These are phyloP conservation scores for Colletotrichum shisoi DNA, from an alignment of 2,329 filamentous ascomycete genomes.

Conservation along the genomic window DNA sequence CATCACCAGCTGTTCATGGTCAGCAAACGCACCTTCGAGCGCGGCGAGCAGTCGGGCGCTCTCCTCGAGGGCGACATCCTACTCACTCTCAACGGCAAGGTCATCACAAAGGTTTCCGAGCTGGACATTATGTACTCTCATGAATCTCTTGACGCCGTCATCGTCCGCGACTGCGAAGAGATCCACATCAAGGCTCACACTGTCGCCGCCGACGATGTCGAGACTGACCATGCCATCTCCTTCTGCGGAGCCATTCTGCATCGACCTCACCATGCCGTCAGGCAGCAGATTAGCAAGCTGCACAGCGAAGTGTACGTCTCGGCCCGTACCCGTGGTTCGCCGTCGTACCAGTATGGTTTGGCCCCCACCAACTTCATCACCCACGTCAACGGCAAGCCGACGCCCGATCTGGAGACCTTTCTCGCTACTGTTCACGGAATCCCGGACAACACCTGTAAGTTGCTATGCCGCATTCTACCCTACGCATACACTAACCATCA, in stretches of 20 bases:
- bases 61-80: constrained; percentile 92
- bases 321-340: constrained; percentile 81
- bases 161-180: constrained; percentile 85
- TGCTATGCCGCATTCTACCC: background rate
- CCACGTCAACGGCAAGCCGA: constrained; percentile 88
- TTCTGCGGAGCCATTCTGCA: constrained; percentile 97
- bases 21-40: constrained; percentile 80
- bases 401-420: constrained; percentile 82
- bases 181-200: constrained; percentile 80
- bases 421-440: constrained; percentile 84
- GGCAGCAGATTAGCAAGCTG: constrained; percentile 95
- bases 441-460: constrained; percentile 88
- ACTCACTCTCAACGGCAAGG: constrained; percentile 85
- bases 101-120: constrained; percentile 92
- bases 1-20: constrained; percentile 99
- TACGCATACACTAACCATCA: constrained; percentile 36
- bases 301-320: constrained; percentile 97
- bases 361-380: constrained; percentile 98
- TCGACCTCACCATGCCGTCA: constrained; percentile 91
- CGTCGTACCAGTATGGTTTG: constrained; percentile 87
- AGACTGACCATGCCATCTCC: constrained; percentile 88
- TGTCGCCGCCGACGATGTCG: constrained; percentile 85
- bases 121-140: constrained; percentile 97
- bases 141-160: constrained; percentile 80
- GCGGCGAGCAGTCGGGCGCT: constrained; percentile 58